Evolutionary conservation across 257 asterid species (phyloP).

Genomic region (Galeopsis tetrahit): DNA sequence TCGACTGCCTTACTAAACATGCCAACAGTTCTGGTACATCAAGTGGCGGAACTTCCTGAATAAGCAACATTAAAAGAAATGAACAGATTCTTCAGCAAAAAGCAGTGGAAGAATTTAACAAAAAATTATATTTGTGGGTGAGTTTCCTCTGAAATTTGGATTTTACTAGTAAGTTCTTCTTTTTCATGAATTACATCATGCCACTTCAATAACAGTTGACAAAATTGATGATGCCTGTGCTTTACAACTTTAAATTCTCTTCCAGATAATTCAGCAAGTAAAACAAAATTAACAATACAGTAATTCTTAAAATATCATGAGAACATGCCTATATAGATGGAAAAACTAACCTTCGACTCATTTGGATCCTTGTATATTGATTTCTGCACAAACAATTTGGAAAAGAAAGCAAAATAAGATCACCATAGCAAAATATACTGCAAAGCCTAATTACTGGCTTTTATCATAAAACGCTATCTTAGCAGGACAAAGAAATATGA

Average conservation of each 20-base stretch:
- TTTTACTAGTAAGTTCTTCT: not conserved
- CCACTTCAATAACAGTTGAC: not conserved
- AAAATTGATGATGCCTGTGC: slow-evolving; percentile 15
- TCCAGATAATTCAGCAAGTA: slow-evolving; percentile 27
- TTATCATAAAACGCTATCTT: not conserved
- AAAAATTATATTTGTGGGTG: not conserved
- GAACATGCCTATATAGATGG: slow-evolving; percentile 13
- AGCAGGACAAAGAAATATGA: slow-evolving; percentile 5
- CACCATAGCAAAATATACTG: slow-evolving; percentile 25
- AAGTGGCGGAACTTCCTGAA: slow-evolving; percentile 91
- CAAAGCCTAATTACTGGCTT: slow-evolving; percentile 16
- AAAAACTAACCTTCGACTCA: slow-evolving; percentile 67
- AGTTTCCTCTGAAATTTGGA: not conserved
- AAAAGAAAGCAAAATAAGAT: slow-evolving; percentile 26
- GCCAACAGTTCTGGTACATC: slow-evolving; percentile 95
- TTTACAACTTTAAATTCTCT: slow-evolving; percentile 20
- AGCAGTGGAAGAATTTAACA: slow-evolving; percentile 2
- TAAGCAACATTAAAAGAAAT: slow-evolving; percentile 27
- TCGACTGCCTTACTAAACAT: slow-evolving; percentile 89
- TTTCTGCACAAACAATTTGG: slow-evolving; percentile 57
- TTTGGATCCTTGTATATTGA: slow-evolving; percentile 81
- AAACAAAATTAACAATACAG: slow-evolving; percentile 7
- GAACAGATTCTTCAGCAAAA: slow-evolving; percentile 22
- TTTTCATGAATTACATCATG: slow-evolving; percentile 9
- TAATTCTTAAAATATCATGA: slow-evolving; percentile 2